Evolutionary conservation across 2,329 filamentous ascomycete species (phyloP), one percentile per base, ranked within the genome.

Genomic region (Diatrype stigma): DNA sequence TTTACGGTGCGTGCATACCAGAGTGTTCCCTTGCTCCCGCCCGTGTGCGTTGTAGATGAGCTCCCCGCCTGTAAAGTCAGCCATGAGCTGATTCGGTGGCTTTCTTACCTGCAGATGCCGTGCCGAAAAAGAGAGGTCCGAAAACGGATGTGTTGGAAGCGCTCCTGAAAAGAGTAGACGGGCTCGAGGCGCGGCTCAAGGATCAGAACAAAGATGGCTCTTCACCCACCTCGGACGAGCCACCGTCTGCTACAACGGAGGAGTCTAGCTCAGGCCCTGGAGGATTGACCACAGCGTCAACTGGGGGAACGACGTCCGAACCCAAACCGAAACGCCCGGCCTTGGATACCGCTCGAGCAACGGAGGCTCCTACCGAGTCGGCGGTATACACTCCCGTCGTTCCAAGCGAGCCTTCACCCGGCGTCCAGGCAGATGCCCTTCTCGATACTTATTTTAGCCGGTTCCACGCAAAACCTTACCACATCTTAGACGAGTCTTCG

Each of bases 71-170:
- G n/a, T 22, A n/a, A 19, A 47, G 19, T 23, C 34, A 8, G 17
- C 46, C 12, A 14, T 42, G 49, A 34, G 37, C 37, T 38, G 44
- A 51, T 57, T 45, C 42, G 23, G 53, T 38, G 49, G 48, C 35
- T 52, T n/a, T 6, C 32, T 22, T 49, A 28, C 45, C 49, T 54
- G 45, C 60, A 92, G 90, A 96, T 74, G 90, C 90, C 23, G 83
- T 94, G 17, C 90, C 90, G 0, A 95, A 95, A 72, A 95, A 95
- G 68, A 80, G 90, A 66, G 90, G 90, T 0, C 90, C 90, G 2
- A 96, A 96, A 70, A 95, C 90, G 26, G 90, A 96, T 66, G 89
- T 95, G 4, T 75, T 95, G 30, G 90, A 95, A 67, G 89, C 90
- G 1, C 73, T 95, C 8, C 66, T 95, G 52, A 95, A 93, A 69